Base-by-base conservation (phyloP, 441 rosid genomes). In the Melastoma candidum region DNA sequence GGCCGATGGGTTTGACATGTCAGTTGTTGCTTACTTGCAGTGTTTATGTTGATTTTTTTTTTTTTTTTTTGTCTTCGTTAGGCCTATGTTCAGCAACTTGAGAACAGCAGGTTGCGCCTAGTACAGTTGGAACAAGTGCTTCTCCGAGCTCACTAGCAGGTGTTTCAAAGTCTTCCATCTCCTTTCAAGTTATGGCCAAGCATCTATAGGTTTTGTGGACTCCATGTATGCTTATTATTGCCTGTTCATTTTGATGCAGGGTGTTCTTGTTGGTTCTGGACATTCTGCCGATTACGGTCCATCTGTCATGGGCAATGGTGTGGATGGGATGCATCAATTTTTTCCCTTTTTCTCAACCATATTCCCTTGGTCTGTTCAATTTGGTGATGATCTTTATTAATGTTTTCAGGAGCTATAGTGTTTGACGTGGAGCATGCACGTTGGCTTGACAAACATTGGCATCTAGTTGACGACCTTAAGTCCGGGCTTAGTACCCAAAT, bases 61-160 rank as follows among this genome's bases (percentile, higher is more conserved):
- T 36, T 26, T 12, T 1, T 25, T 12, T 79, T 71, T 77, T 61
- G 63, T 72, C 70, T 79, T 80, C 74, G 64, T 57, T 71, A 87
- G 96, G 96, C 90, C 58, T 92, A 87, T 72, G 95, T 87, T 64
- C 95, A 85, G 80, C 96, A 87, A 64, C 94, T 92, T 4, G 98
- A 87, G 82, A 81, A 53, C 58, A 74, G 95, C 58, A 71, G 86
- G 13, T 54, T 81, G 53, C 73, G 74, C 80, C 89, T 87, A 17
- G 44, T 87, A 1, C 93, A 85, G 56, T 63, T 92, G 54, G 95
- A 92, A 66, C 89, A 83, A 69, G 96, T 87, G 73, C 89, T 92
- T 57, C 93, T 80, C 70, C 71, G 74, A 58, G 81, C 80, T 43
- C 84, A 82, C 12, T 90, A 85, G 60, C 95, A 92, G 92, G 88